Conservation (phyloP, 2,329 filamentous ascomycete species). For the Immersiporthe knoxdaviesiana region DNA sequence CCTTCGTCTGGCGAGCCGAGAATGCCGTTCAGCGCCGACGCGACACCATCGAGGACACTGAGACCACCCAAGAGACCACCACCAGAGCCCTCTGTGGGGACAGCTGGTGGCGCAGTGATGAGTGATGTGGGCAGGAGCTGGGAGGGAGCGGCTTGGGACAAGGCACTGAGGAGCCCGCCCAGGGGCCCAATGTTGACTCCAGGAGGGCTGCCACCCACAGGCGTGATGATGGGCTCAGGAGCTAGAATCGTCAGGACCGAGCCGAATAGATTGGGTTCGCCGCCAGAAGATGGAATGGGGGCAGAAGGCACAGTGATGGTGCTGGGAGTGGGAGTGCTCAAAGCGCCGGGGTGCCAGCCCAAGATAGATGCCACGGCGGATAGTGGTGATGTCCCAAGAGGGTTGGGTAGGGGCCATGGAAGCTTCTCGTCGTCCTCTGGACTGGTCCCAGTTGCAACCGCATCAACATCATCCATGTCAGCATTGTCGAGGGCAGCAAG, state of each 20-base stretch:
- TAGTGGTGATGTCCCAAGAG: conserved; percentile 7
- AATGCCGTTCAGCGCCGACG: conserved; percentile 20
- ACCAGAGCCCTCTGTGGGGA: not conserved
- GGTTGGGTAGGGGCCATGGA: conserved; percentile 15
- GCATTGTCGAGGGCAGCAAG: not conserved
- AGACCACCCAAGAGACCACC: conserved; percentile 18
- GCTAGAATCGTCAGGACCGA: conserved; percentile 27
- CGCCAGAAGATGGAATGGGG: not conserved
- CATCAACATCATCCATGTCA: not conserved
- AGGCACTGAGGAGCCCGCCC: conserved; percentile 26
- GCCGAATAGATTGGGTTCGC: conserved; percentile 20
- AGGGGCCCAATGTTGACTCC: conserved; percentile 1
- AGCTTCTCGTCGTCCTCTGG: conserved; percentile 3
- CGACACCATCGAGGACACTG: conserved; percentile 22
- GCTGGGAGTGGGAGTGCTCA: conserved; percentile 6
- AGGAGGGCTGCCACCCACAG: conserved; percentile 11
- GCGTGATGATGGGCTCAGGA: conserved; percentile 14
- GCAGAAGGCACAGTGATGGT: conserved; percentile 7
- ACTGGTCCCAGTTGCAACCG: not conserved
- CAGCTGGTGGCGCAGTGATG: conserved; percentile 15
- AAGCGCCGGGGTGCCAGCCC: conserved; percentile 9
- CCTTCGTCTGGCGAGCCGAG: conserved; percentile 15
- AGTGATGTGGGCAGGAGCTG: not conserved
- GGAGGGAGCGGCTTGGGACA: conserved; percentile 24
- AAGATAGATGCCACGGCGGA: conserved; percentile 23